Conservation (phyloP, 495 filamentous ascomycete species). For the Aspergillus wentii region DNA sequence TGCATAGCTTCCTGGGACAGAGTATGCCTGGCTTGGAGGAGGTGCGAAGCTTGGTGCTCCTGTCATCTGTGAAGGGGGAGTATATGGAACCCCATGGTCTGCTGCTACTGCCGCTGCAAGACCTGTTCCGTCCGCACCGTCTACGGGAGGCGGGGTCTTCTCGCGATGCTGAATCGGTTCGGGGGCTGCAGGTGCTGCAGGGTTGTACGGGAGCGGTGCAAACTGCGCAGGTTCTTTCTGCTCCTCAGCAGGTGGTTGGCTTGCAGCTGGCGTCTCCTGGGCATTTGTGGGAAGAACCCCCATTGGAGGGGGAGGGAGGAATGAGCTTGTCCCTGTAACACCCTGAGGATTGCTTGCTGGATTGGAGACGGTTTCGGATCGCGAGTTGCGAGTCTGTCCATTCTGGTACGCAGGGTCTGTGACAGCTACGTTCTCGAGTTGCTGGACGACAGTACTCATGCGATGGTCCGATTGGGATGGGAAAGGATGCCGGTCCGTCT, state of each 20-base stretch:
- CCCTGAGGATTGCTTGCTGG: slow-evolving; percentile 30
- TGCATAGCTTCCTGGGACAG: slow-evolving; percentile 21
- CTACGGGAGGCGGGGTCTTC: slow-evolving; percentile 80
- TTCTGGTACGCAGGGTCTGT: slow-evolving; percentile 56
- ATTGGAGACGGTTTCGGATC: slow-evolving; percentile 23
- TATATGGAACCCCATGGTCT: slow-evolving; percentile 49
- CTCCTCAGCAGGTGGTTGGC: slow-evolving; percentile 28
- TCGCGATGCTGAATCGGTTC: slow-evolving; percentile 80
- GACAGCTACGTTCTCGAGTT: slow-evolving; percentile 77
- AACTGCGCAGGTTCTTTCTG: slow-evolving; percentile 44
- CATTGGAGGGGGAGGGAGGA: slow-evolving; percentile 41
- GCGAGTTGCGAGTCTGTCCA: slow-evolving; percentile 46
- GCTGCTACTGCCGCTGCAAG: slow-evolving; percentile 62
- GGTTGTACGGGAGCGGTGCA: slow-evolving; percentile 85
- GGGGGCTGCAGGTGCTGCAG: slow-evolving; percentile 79
- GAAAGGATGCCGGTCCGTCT: slow-evolving; percentile 43
- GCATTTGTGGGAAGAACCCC: slow-evolving; percentile 26
- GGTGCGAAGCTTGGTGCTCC: slow-evolving; percentile 24
- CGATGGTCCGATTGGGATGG: slow-evolving; percentile 44
- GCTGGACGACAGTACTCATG: slow-evolving; percentile 76
- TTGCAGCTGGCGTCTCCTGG: slow-evolving; percentile 11
- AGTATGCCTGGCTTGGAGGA: slow-evolving; percentile 17
- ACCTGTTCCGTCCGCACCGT: slow-evolving; percentile 66
- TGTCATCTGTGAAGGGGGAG: slow-evolving; percentile 31
- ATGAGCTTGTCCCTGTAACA: slow-evolving; percentile 11